Base-by-base conservation (phyloP, 768 basidiomycete genomes). In the Pisolithus albus region DNA sequence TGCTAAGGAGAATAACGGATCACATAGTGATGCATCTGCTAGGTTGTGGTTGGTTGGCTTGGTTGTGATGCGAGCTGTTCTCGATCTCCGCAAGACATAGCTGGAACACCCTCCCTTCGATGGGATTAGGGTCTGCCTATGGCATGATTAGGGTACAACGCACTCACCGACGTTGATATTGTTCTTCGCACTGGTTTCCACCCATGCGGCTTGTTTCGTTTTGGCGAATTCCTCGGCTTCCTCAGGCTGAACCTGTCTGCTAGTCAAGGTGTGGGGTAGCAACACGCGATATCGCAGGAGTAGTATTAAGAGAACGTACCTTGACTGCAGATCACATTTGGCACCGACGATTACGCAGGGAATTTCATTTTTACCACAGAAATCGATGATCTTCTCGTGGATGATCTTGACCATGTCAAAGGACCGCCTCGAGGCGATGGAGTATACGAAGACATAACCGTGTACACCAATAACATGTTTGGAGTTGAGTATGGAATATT, bases 381-480 rank as follows among this genome's bases (percentile, higher is more conserved):
- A 94, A 68, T 89, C 81, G 59, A 89, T 70, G 57, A 97, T 90
- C 79, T 94, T 95, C 78, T 96, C 88, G 63, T 95, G 87, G 46
- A 96, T 80, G 64, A 90, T 84, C 65, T 86, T 82, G 59, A 97
- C 79, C 91, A 97, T 96, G 60, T 97, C 86, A 75, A 96, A 97
- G 8, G 90, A 92, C 61, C 84, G 83, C 52, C 85, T 76, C 16
- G 88, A 90, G 4, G 90, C 80, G 69, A 98, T 92, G 3, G 90
- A 90, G 74, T 97, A 99, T 42, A 97, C 94, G 61, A 99, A 83
- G 62, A 99, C 81, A 68, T 89, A 99, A 63, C 95, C 95, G 64
- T 99, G 94, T 61, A 95, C 92, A 48, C 95, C 95, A 61, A 97
- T 91, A 38, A 92, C 93, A 64, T 97, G 90, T 66, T 93, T 91